These are phyloP conservation scores for Massariosphaeria phaeospora DNA, from an alignment of 495 filamentous ascomycete genomes.

Conservation along the genomic window DNA sequence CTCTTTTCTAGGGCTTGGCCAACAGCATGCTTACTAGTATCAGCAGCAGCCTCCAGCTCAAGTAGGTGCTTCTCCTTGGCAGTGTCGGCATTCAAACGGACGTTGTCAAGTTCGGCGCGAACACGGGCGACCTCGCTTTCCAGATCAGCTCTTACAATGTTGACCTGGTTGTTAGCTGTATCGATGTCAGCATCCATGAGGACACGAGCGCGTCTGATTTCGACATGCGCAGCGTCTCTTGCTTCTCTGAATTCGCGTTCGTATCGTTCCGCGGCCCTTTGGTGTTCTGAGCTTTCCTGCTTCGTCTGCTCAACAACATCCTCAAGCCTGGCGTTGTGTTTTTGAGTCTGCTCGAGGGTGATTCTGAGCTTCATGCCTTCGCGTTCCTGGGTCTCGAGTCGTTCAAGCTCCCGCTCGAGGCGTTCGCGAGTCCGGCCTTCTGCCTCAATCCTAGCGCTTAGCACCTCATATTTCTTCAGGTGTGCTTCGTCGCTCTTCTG, in stretches of 20 bases:
- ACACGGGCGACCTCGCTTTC: conserved; percentile 66
- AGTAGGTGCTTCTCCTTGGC: conserved; percentile 67
- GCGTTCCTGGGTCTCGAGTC: conserved; percentile 68
- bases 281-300: conserved; percentile 62
- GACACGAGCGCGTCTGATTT: conserved; percentile 70
- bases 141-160: conserved; percentile 69
- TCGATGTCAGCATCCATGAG: conserved; percentile 78
- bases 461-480: conserved; percentile 67
- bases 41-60: conserved; percentile 68
- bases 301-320: conserved; percentile 58
- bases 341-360: conserved; percentile 50
- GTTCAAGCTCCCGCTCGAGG: conserved; percentile 71
- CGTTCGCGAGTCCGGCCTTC: conserved; percentile 73
- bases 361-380: conserved; percentile 57
- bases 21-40: conserved; percentile 50
- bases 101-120: conserved; percentile 64
- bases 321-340: conserved; percentile 58
- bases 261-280: conserved; percentile 57
- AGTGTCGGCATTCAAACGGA: conserved; percentile 67
- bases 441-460: conserved; percentile 69
- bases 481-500: conserved; percentile 68
- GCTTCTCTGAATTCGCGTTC: conserved; percentile 81
- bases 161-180: conserved; percentile 73
- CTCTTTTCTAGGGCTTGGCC: conserved; percentile 55
- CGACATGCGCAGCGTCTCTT: conserved; percentile 65